A percentile compares a stretch with the other conserved stretches of the same genome.
These are phyloP conservation scores for Vaccinium corymbosum DNA, from an alignment of 148 eudicot genomes.

Conservation along the genomic window DNA sequence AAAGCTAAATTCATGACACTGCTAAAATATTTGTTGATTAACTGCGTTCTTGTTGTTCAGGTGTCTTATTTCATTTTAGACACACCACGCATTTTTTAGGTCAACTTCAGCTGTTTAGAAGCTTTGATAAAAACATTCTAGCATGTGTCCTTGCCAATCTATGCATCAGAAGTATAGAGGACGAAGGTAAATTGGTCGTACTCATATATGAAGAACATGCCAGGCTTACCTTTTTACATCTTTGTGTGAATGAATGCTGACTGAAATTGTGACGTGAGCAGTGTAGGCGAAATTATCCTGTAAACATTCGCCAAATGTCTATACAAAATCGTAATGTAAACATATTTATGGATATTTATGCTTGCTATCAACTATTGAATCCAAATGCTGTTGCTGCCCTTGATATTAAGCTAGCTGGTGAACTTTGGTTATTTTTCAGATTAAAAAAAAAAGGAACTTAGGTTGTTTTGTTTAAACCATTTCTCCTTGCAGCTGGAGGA, in stretches of 20 bases:
- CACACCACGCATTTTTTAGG: background rate
- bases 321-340: background rate
- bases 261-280: background rate
- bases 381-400: background rate
- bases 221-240: background rate
- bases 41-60: background rate
- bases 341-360: background rate
- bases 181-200: background rate
- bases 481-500: slow-evolving; percentile 67
- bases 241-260: background rate
- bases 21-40: background rate
- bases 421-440: background rate
- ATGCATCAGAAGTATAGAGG: background rate
- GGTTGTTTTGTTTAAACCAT: background rate
- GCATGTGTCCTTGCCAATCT: background rate
- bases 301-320: background rate
- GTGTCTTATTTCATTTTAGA: background rate
- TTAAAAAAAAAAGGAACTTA: background rate
- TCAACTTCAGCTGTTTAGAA: background rate
- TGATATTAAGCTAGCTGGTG: background rate
- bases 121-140: background rate
- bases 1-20: background rate
- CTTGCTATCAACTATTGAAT: background rate
- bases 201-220: background rate
- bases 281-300: background rate